phyloP scores from a whole-genome alignment of 129 eudicot genomes.

The Cynara cardunculus region DNA sequence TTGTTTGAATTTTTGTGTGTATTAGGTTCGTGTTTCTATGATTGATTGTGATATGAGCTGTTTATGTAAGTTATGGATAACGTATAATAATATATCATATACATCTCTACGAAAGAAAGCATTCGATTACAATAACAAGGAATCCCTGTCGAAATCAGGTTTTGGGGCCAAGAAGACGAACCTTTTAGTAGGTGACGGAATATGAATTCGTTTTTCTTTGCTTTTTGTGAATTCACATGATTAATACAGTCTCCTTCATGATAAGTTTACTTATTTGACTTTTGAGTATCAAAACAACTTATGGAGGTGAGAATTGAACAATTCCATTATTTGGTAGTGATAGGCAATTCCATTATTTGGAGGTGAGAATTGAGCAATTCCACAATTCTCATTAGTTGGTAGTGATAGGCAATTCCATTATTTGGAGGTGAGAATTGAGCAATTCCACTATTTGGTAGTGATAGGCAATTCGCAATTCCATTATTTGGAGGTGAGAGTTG shows the following conservation, averaged over 20 bases:
- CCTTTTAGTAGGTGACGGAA: not conserved
- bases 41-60: not conserved
- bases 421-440: too few species aligned
- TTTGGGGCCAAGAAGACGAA: not conserved
- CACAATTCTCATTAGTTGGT: not conserved
- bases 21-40: not conserved
- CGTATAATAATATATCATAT: not conserved
- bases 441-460: not conserved
- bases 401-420: not conserved
- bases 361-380: too few species aligned
- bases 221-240: not conserved
- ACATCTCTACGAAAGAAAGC: not conserved
- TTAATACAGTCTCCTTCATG: not conserved
- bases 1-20: not conserved
- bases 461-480: too few species aligned
- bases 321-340: not conserved
- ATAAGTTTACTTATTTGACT: not conserved
- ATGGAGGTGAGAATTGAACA: not conserved
- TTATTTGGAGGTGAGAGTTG: too few species aligned
- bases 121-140: not conserved
- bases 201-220: not conserved
- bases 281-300: not conserved
- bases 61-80: not conserved
- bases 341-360: too few species aligned
- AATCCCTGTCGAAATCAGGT: constrained; percentile 4